phyloP scores from a whole-genome alignment of 2,329 filamentous ascomycete genomes.

The Tolypocladium ovalisporum region DNA sequence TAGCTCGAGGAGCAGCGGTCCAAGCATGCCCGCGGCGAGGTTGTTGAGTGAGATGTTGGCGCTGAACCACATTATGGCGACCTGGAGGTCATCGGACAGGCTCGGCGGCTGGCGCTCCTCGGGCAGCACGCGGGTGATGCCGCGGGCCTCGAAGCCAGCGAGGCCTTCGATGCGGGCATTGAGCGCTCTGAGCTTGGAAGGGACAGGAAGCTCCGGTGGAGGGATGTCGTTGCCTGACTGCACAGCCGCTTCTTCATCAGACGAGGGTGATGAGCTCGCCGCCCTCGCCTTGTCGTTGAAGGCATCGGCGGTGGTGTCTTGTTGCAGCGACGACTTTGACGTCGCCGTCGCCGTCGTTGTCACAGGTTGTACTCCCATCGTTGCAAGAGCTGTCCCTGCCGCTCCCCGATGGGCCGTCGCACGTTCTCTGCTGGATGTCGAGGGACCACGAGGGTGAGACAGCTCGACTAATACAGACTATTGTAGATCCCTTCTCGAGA shows the following conservation, averaged over 20 bases:
- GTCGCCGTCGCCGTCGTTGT: background rate
- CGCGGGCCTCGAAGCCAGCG: slow-evolving; percentile 26
- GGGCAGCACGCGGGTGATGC: slow-evolving; percentile 26
- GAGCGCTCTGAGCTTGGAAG: slow-evolving; percentile 1
- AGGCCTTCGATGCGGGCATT: slow-evolving; percentile 18
- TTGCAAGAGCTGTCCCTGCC: background rate
- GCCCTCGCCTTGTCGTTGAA: background rate
- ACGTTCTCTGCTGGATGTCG: background rate
- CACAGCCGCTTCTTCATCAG: background rate
- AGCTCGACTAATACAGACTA: background rate
- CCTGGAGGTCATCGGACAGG: slow-evolving; percentile 22
- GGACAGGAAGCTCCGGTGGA: background rate
- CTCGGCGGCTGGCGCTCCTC: slow-evolving; percentile 23
- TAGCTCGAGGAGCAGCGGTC: slow-evolving; percentile 55
- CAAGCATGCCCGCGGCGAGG: slow-evolving; percentile 58
- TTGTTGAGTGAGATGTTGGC: slow-evolving; percentile 34
- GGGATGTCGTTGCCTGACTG: background rate
- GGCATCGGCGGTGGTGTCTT: background rate
- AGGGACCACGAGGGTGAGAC: background rate
- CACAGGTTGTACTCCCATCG: background rate
- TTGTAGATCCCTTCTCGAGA: background rate
- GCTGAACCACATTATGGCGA: slow-evolving; percentile 31
- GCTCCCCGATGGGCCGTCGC: background rate
- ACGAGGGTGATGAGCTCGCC: background rate
- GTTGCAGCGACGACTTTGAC: background rate